phyloP scores from a whole-genome alignment of 345 rosid species.

The Eucalyptus paniculata region DNA sequence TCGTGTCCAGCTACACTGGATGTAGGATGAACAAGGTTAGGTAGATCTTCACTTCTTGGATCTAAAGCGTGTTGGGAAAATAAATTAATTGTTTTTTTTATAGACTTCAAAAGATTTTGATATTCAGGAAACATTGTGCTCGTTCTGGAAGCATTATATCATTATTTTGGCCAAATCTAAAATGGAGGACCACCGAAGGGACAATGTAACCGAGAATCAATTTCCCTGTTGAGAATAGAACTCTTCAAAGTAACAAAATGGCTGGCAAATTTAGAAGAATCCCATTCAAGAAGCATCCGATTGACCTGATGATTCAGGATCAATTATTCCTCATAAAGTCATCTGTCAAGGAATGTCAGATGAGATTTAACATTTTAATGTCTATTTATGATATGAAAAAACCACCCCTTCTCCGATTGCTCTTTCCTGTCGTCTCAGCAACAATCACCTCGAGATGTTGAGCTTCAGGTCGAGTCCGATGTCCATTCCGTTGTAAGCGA shows the following conservation, averaged over 20 bases:
- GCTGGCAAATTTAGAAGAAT: neutral
- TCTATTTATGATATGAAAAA: neutral
- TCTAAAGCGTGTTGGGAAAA: neutral
- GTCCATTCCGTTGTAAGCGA: constrained; percentile 80
- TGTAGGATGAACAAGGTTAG: neutral
- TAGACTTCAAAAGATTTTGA: neutral
- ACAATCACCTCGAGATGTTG: neutral
- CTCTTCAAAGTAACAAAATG: neutral
- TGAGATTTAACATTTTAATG: neutral
- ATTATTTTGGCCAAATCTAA: neutral
- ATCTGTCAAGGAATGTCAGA: neutral
- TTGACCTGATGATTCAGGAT: neutral
- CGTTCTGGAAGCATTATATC: neutral
- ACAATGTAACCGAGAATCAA: neutral
- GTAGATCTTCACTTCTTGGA: neutral
- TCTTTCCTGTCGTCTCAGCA: neutral
- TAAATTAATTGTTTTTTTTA: neutral
- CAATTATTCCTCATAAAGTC: neutral
- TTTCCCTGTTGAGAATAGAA: neutral
- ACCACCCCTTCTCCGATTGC: neutral
- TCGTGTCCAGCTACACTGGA: neutral
- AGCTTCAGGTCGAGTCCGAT: constrained; percentile 50
- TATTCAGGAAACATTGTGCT: neutral
- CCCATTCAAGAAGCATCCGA: neutral
- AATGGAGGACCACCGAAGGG: neutral